phyloP scores from a whole-genome alignment of 140 eudicot species.

The Flaveria floridana region DNA sequence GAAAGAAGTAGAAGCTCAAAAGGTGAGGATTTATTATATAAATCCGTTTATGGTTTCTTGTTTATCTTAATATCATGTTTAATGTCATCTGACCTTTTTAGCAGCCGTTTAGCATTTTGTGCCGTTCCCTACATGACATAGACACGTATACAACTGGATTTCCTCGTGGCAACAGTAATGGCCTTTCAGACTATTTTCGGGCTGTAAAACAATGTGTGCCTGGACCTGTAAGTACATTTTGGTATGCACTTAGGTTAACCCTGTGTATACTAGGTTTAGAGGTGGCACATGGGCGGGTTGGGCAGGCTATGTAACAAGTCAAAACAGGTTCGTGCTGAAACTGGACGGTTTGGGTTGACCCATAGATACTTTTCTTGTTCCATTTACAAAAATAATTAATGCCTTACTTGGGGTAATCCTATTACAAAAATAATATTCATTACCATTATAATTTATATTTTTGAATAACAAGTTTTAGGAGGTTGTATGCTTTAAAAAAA shows the following conservation, averaged over 20 bases:
- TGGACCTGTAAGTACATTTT: conserved; percentile 74
- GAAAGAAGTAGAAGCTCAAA: conserved; percentile 59
- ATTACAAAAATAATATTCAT: neutral
- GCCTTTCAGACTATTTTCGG: conserved; percentile 64
- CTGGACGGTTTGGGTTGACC: neutral
- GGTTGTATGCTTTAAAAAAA: neutral
- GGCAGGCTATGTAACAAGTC: conserved; percentile 8
- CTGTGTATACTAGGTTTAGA: conserved; percentile 3
- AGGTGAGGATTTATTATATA: conserved; percentile 44
- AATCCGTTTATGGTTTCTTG: neutral
- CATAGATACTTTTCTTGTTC: neutral
- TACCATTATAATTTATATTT: neutral
- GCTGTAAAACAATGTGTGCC: conserved; percentile 83
- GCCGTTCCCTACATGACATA: conserved; percentile 79
- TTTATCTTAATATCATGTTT: neutral
- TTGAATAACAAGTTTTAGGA: conserved; percentile 1
- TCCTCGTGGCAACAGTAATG: conserved; percentile 77
- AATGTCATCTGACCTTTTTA: conserved; percentile 25
- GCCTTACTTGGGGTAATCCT: neutral
- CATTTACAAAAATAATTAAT: neutral
- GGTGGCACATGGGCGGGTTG: neutral
- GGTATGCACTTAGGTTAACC: conserved; percentile 9
- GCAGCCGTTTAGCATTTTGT: conserved; percentile 90
- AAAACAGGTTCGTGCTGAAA: neutral
- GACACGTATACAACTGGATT: conserved; percentile 88